Base-by-base conservation (phyloP, 768 basidiomycete genomes). In the Boletus patriciae region DNA sequence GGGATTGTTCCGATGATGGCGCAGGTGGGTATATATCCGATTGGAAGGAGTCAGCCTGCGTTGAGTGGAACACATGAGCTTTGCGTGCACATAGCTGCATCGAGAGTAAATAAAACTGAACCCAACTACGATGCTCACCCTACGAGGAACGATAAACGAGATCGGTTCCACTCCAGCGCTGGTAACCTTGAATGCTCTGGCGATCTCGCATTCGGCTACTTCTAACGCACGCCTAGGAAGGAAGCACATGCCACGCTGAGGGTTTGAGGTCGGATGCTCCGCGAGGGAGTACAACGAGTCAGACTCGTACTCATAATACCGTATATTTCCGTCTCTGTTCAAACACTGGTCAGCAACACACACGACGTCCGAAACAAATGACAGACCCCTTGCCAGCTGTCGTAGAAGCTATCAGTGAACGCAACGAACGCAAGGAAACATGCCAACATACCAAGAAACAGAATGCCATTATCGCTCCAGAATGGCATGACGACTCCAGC, bases 241-340 rank as follows among this genome's bases (percentile, higher is more conserved):
- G 87, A 98, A 94, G 70, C 90, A 92, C 86, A 98, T 91, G 13
- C 97, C 97, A 50, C 95, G 91, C 73, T 98, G 96, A 29, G 96
- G 95, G 50, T 95, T 92, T 19, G 86, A 79, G 5, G 88, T 90
- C 71, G 94, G 90, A 80, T 95, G 83, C 70, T 98, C 97, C 19
- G 86, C 77, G 6, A 94, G 79, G 18, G 83, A 72, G 74, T 84
- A 80, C 19, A 98, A 79, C 46, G 85, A 79, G 74, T 98, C 95
- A 33, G 81, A 83, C 65, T 97, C 95, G 73, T 88, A 94, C 71
- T 99, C 97, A 73, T 88, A 98, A 80, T 92, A 96, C n/a, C 96
- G 87, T 60, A 98, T 87, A 70, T 99, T 99, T 29, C 96, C 96
- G 66, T 99, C 96, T 40, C 93, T 92, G 67, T 52, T 53, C 47